Percentiles rank a stretch among this genome's conserved stretches.
These are phyloP conservation scores for Sporormia fimetaria DNA, from an alignment of 495 filamentous ascomycete genomes.

Conservation along the genomic window DNA sequence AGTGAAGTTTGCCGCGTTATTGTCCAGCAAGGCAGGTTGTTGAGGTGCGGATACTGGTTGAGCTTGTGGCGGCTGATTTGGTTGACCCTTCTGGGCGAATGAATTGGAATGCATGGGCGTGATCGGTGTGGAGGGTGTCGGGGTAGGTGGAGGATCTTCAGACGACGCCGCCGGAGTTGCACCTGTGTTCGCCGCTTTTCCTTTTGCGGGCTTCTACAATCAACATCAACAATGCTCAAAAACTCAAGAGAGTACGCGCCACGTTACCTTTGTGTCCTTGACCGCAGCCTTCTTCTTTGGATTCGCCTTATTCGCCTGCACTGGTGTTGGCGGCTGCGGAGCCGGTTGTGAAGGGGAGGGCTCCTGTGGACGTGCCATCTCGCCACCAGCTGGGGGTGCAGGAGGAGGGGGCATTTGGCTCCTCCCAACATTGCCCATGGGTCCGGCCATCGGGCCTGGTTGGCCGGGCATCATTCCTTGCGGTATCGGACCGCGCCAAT, in stretches of 20 bases:
- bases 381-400: slow-evolving; percentile 52
- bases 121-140: slow-evolving; percentile 73
- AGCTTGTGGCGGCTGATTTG: slow-evolving; percentile 28
- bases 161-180: slow-evolving; percentile 68
- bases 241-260: slow-evolving; percentile 25
- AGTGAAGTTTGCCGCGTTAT: too few species aligned
- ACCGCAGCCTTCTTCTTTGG: slow-evolving; percentile 79
- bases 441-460: slow-evolving; percentile 39
- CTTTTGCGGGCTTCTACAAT: slow-evolving; percentile 45
- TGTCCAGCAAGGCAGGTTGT: too few species aligned
- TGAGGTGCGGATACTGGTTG: slow-evolving; percentile 17
- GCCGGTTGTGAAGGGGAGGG: slow-evolving; percentile 65
- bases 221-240: slow-evolving; percentile 30
- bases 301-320: slow-evolving; percentile 61
- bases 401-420: slow-evolving; percentile 80
- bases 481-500: slow-evolving; percentile 27
- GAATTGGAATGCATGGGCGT: slow-evolving; percentile 63
- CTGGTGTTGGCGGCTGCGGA: slow-evolving; percentile 79
- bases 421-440: slow-evolving; percentile 63
- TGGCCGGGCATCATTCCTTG: slow-evolving; percentile 16
- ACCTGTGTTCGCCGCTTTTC: slow-evolving; percentile 60
- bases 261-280: slow-evolving; percentile 60
- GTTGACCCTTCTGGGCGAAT: slow-evolving; percentile 47
- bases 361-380: slow-evolving; percentile 53
- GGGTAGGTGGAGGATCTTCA: slow-evolving; percentile 56